Conservation (phyloP, 768 basidiomycete species). For the Sarcomyxa edulis region DNA sequence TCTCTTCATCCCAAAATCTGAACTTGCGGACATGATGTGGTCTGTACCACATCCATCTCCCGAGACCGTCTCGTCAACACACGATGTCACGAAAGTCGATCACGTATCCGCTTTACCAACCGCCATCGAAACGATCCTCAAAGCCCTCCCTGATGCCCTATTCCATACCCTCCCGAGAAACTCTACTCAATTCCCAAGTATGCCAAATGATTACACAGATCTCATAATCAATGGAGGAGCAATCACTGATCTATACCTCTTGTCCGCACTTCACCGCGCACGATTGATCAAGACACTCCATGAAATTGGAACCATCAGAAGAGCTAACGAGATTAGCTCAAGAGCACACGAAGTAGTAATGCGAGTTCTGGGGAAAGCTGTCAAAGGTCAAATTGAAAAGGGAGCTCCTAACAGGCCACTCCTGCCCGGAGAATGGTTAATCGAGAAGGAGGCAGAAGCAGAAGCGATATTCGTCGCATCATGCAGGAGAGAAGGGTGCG, state of each 20-base stretch:
- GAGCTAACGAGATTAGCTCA: conserved; percentile 83
- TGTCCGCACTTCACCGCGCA: conserved; percentile 74
- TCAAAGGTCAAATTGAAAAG: conserved; percentile 47
- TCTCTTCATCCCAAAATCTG: conserved; percentile 76
- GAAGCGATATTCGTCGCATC: conserved; percentile 92
- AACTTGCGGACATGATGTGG: conserved; percentile 81
- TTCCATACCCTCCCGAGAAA: conserved; percentile 60
- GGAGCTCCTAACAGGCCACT: conserved; percentile 43
- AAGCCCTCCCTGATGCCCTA: conserved; percentile 47
- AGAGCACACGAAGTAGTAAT: conserved; percentile 90
- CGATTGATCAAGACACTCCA: conserved; percentile 70
- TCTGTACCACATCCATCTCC: conserved; percentile 72
- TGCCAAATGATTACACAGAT: conserved; percentile 37
- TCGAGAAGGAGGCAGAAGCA: conserved; percentile 89
- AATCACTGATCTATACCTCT: conserved; percentile 58
- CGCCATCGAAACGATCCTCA: conserved; percentile 40
- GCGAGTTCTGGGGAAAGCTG: conserved; percentile 78
- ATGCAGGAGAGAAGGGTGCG: conserved; percentile 84
- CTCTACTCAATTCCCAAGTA: conserved; percentile 46
- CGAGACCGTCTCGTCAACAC: conserved; percentile 41
- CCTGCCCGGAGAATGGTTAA: conserved; percentile 79
- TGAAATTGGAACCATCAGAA: conserved; percentile 72
- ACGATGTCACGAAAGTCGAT: conserved; percentile 59
- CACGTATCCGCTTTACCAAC: conserved; percentile 40
- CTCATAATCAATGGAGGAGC: conserved; percentile 27